Conservation (phyloP, 345 rosid genomes). For the Gossypium anomalum region DNA sequence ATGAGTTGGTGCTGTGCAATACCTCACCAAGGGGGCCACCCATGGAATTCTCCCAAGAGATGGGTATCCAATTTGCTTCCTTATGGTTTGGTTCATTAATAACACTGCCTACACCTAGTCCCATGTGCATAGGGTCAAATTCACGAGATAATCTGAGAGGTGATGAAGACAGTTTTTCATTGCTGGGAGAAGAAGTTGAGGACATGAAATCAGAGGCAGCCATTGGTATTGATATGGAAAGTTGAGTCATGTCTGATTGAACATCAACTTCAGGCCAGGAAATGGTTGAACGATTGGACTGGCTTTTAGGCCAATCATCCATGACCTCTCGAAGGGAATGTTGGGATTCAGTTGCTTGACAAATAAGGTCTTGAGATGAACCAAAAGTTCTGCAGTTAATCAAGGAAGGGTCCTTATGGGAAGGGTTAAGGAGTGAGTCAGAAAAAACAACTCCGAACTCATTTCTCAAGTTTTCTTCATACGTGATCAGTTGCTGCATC, state of each 20-base stretch:
- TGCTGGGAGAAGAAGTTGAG: conserved; percentile 47
- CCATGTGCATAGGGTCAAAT: conserved; percentile 47
- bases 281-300: conserved; percentile 30
- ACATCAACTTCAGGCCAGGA: conserved; percentile 47
- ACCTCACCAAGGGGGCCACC: conserved; percentile 81
- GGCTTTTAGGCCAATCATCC: conserved; percentile 52
- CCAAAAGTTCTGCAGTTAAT: conserved; percentile 34
- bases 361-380: conserved; percentile 32
- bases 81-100: conserved; percentile 32
- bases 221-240: conserved; percentile 56
- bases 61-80: conserved; percentile 47
- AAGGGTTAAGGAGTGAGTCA: conserved; percentile 40
- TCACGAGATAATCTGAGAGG: conserved; percentile 42
- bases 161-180: conserved; percentile 34
- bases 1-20: conserved; percentile 39
- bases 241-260: conserved; percentile 51
- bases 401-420: conserved; percentile 32
- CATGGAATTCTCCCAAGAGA: conserved; percentile 57
- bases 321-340: conserved; percentile 50
- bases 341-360: conserved; percentile 35
- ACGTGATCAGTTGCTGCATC: conserved; percentile 28
- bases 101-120: conserved; percentile 38
- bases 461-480: conserved; percentile 21
- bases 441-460: conserved; percentile 44
- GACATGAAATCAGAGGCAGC: conserved; percentile 46